phyloP scores from a whole-genome alignment of 768 basidiomycete genomes.

The Trametes maxima region DNA sequence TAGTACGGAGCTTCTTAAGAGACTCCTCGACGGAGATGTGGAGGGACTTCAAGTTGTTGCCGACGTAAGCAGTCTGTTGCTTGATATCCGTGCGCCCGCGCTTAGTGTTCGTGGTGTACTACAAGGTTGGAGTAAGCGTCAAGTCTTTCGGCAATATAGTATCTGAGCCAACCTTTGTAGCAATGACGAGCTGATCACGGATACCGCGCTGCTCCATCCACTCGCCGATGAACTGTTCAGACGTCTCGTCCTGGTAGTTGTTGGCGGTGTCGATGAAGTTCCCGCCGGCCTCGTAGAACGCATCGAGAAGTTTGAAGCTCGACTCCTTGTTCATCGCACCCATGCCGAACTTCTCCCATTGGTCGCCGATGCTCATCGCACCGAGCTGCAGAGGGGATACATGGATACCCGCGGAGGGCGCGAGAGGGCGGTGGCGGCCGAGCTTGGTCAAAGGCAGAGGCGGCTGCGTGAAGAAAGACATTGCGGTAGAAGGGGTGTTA shows the following conservation, averaged over 20 bases:
- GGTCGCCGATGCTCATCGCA: slow-evolving; percentile 42
- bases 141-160: too few relatives aligned
- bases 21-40: slow-evolving; percentile 37
- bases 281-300: slow-evolving; percentile 36
- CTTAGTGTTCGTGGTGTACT: slow-evolving; percentile 36
- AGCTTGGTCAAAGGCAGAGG: slow-evolving; percentile 32
- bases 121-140: not conserved
- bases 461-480: slow-evolving; percentile 3
- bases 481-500: not conserved
- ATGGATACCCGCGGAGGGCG: slow-evolving; percentile 38
- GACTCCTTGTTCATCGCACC: slow-evolving; percentile 40
- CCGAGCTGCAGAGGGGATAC: slow-evolving; percentile 45
- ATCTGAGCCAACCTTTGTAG: slow-evolving; percentile 28
- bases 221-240: slow-evolving; percentile 44
- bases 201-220: slow-evolving; percentile 41
- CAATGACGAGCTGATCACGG: slow-evolving; percentile 41
- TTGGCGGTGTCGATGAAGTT: slow-evolving; percentile 42
- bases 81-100: slow-evolving; percentile 22
- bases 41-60: slow-evolving; percentile 43
- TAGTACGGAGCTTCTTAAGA: slow-evolving; percentile 54
- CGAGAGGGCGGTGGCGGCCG: slow-evolving; percentile 37
- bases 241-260: slow-evolving; percentile 36
- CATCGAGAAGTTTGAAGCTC: slow-evolving; percentile 35
- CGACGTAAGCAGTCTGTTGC: slow-evolving; percentile 43
- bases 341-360: slow-evolving; percentile 35